Conservation (phyloP, 176 grass and related monocot genomes). For the Dactylis glomerata region DNA sequence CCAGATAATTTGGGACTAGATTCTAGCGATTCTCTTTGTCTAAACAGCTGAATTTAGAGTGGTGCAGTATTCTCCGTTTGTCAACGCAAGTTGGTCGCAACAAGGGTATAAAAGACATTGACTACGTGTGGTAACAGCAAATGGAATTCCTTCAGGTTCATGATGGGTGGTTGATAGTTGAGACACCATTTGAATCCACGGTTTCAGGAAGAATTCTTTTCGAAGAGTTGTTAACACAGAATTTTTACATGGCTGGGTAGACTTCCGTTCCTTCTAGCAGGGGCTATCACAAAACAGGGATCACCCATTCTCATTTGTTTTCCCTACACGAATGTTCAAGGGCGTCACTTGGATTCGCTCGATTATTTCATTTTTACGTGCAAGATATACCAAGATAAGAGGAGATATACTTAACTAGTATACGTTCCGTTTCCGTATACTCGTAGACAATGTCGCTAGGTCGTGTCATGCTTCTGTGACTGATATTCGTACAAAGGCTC, state of each 20-base stretch:
- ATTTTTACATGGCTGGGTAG: neutral
- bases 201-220: neutral
- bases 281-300: neutral
- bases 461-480: neutral
- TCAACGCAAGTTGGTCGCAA: constrained; percentile 4
- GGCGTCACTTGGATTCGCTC: neutral
- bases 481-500: neutral
- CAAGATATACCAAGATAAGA: neutral
- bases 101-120: neutral
- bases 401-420: constrained; percentile 13
- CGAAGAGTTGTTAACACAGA: neutral
- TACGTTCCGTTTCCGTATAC: neutral
- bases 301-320: constrained; percentile 1
- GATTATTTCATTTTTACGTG: neutral
- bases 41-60: neutral
- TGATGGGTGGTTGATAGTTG: constrained; percentile 32
- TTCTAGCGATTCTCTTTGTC: neutral
- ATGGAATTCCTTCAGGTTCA: neutral
- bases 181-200: constrained; percentile 11
- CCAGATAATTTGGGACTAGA: too few relatives aligned
- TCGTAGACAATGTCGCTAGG: neutral
- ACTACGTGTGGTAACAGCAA: neutral
- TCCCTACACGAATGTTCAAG: neutral
- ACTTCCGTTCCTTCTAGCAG: neutral
- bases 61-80: neutral